phyloP scores from a whole-genome alignment of 176 grass and related monocot genomes.

The Oryza glaberrima region DNA sequence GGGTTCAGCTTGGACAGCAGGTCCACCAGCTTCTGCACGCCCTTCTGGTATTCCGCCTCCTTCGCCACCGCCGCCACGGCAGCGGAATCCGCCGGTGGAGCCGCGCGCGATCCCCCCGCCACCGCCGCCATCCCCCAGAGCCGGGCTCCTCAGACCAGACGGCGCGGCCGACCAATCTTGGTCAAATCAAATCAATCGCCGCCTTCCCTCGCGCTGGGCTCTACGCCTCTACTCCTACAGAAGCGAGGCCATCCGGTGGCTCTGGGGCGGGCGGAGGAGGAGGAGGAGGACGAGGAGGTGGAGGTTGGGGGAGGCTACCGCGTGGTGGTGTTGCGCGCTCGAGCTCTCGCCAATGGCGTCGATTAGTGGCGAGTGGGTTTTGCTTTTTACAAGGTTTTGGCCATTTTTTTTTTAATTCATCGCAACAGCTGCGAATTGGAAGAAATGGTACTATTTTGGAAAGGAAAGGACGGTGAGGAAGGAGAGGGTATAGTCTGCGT shows the following conservation, averaged over 20 bases:
- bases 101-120: conserved; percentile 54
- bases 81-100: not conserved
- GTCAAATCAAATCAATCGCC: conserved; percentile 51
- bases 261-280: not conserved
- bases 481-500: not conserved
- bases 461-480: conserved; percentile 12
- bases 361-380: conserved; percentile 48
- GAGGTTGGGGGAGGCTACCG: conserved; percentile 2
- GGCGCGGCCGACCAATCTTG: not conserved
- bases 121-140: conserved; percentile 67
- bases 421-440: not conserved
- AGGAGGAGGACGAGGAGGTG: not conserved
- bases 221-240: conserved; percentile 45
- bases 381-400: conserved; percentile 55
- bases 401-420: conserved; percentile 9
- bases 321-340: conserved; percentile 12
- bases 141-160: not conserved
- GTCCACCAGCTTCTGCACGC: conserved; percentile 80
- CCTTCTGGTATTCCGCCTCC: conserved; percentile 66
- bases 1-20: conserved; percentile 89
- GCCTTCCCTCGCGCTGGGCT: conserved; percentile 13
- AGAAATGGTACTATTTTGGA: not conserved
- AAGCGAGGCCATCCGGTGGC: conserved; percentile 9
- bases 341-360: conserved; percentile 56
- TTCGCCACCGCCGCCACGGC: conserved; percentile 31